Evolutionary conservation across 1,284 basidiomycete species (phyloP).

Genomic region (Ganoderma leucocontextum): DNA sequence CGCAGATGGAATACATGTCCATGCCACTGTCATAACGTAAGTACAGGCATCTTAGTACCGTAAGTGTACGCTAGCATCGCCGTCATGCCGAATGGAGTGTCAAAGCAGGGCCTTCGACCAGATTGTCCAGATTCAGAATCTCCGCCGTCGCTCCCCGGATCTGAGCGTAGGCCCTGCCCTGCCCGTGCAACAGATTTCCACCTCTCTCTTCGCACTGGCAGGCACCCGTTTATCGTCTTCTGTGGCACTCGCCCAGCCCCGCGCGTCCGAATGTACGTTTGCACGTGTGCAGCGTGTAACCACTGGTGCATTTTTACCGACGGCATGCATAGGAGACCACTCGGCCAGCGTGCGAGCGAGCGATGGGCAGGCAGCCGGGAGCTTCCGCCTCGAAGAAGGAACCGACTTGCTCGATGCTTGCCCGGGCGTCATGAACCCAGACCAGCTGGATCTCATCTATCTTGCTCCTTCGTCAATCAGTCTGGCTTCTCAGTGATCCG

Average conservation of each 20-base stretch:
- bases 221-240: conserved; percentile 2
- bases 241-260: background rate
- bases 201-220: background rate
- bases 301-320: background rate
- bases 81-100: background rate
- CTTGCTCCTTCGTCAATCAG: conserved; percentile 1
- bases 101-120: background rate
- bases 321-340: background rate
- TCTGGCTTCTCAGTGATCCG: conserved; percentile 5
- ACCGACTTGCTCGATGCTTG: conserved; percentile 5
- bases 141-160: background rate
- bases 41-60: background rate
- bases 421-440: conserved; percentile 2
- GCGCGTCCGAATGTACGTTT: background rate
- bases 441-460: conserved; percentile 14
- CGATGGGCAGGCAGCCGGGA: background rate
- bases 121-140: background rate
- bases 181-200: background rate
- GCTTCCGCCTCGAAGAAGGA: background rate
- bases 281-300: background rate
- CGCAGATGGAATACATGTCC: background rate
- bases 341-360: conserved; percentile 7
- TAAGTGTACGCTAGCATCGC: background rate
- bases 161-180: background rate
- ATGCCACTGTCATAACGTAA: background rate